Evolutionary conservation across 805 yeast species (phyloP), one percentile per base, ranked within the genome.

Genomic region (Metschnikowia peoriensis): DNA sequence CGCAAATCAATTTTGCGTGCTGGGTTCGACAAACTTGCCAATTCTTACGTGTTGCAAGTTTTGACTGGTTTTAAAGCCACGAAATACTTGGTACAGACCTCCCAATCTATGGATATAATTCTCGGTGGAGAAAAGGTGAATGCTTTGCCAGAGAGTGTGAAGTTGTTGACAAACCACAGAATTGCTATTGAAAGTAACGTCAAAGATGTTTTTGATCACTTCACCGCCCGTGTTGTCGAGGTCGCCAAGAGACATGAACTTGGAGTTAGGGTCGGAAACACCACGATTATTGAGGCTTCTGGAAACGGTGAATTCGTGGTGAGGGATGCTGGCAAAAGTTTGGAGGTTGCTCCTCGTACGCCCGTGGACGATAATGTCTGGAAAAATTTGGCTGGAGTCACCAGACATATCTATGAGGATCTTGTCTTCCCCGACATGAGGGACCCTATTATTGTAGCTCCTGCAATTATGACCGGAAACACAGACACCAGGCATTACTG

Each of bases 111-210:
- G 44, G 90, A 86, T 61, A 76, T 85, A 27, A 74, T 89, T 53
- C 63, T 69, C 11, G 94, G 94, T 29, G 96, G 96, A 42, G 78
- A 83, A 52, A 88, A 88, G 68, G 76, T 85, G 28, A 88, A 88
- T 62, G 91, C 94, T 1, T 70, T 88, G 44, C 96, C 96, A 2
- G 93, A 88, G 63, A 67, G 73, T 28, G 81, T 81, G 3, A 66
- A 69, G 32, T 72, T 83, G 41, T 63, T 76, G 37, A 73, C 85
- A 42, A 87, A 89, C 67, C 86, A 86, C 61, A 76, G 96, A 62
- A 75, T 88, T 50, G 78, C 82, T 16, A 69, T 83, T 43, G 89
- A 83, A 55, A 76, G 84, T 14, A 68, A 77, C 22, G 73, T 79
- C 1, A 67, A 71, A 6, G 76, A 71, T 16, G 78, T 77, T 4